Evolutionary conservation across 2,329 filamentous ascomycete species (phyloP), one percentile per base, ranked within the genome.

Genomic region (Sclerotinia nivalis): DNA sequence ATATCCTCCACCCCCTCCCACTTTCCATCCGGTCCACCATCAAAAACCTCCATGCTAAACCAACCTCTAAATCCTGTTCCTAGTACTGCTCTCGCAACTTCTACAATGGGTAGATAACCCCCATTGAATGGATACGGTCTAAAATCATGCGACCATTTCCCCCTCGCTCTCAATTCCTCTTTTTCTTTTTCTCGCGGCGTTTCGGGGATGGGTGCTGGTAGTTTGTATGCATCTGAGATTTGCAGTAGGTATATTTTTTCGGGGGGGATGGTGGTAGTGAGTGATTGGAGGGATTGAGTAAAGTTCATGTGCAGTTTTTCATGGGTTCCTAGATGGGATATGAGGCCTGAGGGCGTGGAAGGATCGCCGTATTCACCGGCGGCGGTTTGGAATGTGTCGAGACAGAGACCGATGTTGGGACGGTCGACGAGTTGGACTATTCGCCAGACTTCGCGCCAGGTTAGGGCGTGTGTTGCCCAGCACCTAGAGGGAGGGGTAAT

Each of bases 301-400:
- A 88, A 92, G 1, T 81, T 81, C 37, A 78, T 75, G 13, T 84
- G 80, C 4, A 91, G 73, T 4, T 83, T 80, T 4, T 83, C 79
- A 1, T 75, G 74, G 0, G 76, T 47, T 0, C 80, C 78, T 0
- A 82, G 77, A 22, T 81, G 79, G 70, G 89, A 86, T 0, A 89
- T 79, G 2, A 88, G 74, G 0, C 91, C 91, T 0, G 86, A 88
- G 1, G 78, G 68, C 0, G 89, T 91, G 0, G 86, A 89, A 0
- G 91, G 91, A 73, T 93, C 90, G 0, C 83, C 91, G 85, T 87
- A 93, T 76, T 94, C 91, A 1, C 88, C 86, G 0, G 90, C 91
- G 0, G 87, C 89, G 2, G 86, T 89, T 77, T 94, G 91, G 80
- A 94, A 94, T 0, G 91, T 93, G 74, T 95, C 91, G 1, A 95